Evolutionary conservation across 139 green algal species (phyloP).

Genomic region (Dunaliella primolecta): DNA sequence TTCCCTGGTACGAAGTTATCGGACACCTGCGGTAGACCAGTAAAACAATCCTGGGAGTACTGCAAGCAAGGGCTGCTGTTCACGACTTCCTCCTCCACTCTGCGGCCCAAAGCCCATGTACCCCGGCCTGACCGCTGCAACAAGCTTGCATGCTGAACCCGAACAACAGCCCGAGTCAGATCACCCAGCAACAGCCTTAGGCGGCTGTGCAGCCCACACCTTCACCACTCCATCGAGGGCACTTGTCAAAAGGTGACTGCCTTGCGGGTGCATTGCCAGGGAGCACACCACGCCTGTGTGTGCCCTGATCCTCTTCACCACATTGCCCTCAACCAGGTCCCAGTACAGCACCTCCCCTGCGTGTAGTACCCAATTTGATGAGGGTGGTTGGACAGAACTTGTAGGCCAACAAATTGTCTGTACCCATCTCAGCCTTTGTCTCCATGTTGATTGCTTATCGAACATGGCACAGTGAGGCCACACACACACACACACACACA

Average conservation of each 20-base stretch:
- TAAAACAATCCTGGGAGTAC: too few species aligned
- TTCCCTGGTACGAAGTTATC: too few species aligned
- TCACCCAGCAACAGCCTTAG: too few species aligned
- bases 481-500: background rate
- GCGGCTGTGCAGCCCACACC: conserved; percentile 54
- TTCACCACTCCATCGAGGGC: conserved; percentile 75
- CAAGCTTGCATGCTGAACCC: too few species aligned
- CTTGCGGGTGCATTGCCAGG: conserved; percentile 71
- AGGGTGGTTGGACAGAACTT: background rate
- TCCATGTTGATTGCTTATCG: background rate
- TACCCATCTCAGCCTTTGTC: background rate
- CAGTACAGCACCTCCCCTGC: conserved; percentile 79
- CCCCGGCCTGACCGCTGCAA: too few species aligned
- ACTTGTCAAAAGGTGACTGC: conserved; percentile 65
- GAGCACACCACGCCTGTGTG: conserved; percentile 69
- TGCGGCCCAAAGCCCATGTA: too few species aligned
- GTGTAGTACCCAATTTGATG: background rate
- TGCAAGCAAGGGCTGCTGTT: too few species aligned
- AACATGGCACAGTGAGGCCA: background rate
- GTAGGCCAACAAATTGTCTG: too few species aligned
- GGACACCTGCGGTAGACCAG: too few species aligned
- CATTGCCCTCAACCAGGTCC: conserved; percentile 76
- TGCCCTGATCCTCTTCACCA: conserved; percentile 62
- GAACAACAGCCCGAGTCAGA: too few species aligned
- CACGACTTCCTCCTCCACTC: too few species aligned